Evolutionary conservation across 208 protist genomes (phyloP), one percentile per base, ranked within the genome.

Genomic region (Tetramitus jugosus): DNA sequence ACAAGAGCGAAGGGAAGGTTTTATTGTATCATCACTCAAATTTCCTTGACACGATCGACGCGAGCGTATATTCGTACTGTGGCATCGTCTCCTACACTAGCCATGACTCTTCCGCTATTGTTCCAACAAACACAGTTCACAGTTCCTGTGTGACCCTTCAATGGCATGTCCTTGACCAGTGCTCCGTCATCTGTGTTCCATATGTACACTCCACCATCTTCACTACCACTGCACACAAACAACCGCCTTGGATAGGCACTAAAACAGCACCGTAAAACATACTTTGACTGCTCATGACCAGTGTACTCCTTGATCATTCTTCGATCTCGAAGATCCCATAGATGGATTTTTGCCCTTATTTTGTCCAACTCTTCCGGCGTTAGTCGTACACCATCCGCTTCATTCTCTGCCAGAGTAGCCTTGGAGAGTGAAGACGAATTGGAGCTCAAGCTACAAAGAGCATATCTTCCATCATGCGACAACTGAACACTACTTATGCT

Each of bases 181-280:
- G 33, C 10, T 23, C n/a, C 26, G 23, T 20, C 53, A n/a, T 52
- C 39, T 53, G 1, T 33, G 17, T 74, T 37, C 67, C 67, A 74
- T 53, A 74, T 74, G 26, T 74, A 74, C 33, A 74, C 53, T 37
- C 53, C 53, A 39, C 2, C 13, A 35, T 74, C 67, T 53, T 74
- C 67, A 53, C 67, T 53, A 53, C 67, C 67, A 53, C 67, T 33
- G 1, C 10, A 6, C 6, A 74, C 26, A 23, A 43, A 68, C 45
- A 49, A 17, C n/a, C n/a, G n/a, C 4, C 14, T 14, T 17, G 4
- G 4, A 3, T 62, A n/a, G 4, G 8, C 14, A 29, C 20, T 39
- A 53, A 74, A 74, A 39, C 6, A 33, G 31, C 31, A 29, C 35
- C 67, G 46, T 0, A 74, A n/a, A 0, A 74, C 67, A 53, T 39